Evolutionary conservation across 2,329 filamentous ascomycete species (phyloP).

Genomic region (Ilyonectria sp.): DNA sequence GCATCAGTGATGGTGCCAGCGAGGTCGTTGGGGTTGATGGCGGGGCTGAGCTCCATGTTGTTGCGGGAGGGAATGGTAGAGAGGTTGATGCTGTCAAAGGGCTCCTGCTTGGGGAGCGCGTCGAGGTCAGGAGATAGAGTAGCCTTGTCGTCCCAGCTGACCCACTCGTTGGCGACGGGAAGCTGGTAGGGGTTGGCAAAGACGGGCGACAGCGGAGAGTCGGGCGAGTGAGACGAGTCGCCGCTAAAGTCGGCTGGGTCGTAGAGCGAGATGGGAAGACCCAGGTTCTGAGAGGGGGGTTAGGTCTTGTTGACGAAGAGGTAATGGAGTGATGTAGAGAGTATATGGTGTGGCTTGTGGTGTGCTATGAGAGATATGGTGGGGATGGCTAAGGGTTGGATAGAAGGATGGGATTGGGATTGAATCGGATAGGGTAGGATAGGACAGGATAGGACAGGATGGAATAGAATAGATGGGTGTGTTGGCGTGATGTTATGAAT

Average conservation of each 20-base stretch:
- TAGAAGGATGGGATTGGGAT: neutral
- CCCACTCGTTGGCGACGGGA: slow-evolving; percentile 47
- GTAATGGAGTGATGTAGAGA: slow-evolving; percentile 12
- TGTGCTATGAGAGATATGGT: slow-evolving; percentile 33
- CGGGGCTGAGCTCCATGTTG: slow-evolving; percentile 49
- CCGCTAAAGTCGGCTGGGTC: slow-evolving; percentile 49
- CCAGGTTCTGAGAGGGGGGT: slow-evolving; percentile 41
- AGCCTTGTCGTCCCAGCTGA: slow-evolving; percentile 49
- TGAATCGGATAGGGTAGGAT: slow-evolving; percentile 17
- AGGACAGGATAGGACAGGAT: slow-evolving; percentile 16
- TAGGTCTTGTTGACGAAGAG: slow-evolving; percentile 30
- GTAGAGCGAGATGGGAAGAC: slow-evolving; percentile 45
- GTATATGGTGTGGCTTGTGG: slow-evolving; percentile 40
- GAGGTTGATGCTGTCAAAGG: slow-evolving; percentile 47
- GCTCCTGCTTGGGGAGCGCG: slow-evolving; percentile 47
- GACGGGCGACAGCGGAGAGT: slow-evolving; percentile 48
- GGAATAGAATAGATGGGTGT: slow-evolving; percentile 9
- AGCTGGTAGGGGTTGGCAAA: slow-evolving; percentile 48
- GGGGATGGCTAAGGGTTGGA: slow-evolving; percentile 3
- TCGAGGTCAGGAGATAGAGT: slow-evolving; percentile 47
- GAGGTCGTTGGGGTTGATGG: slow-evolving; percentile 48
- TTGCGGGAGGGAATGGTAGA: slow-evolving; percentile 45
- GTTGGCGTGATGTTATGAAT: slow-evolving; percentile 31
- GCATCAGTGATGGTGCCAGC: slow-evolving; percentile 45
- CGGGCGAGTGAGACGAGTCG: slow-evolving; percentile 47